Conservation (phyloP, 805 yeast species). For the Metschnikowia rubicola region DNA sequence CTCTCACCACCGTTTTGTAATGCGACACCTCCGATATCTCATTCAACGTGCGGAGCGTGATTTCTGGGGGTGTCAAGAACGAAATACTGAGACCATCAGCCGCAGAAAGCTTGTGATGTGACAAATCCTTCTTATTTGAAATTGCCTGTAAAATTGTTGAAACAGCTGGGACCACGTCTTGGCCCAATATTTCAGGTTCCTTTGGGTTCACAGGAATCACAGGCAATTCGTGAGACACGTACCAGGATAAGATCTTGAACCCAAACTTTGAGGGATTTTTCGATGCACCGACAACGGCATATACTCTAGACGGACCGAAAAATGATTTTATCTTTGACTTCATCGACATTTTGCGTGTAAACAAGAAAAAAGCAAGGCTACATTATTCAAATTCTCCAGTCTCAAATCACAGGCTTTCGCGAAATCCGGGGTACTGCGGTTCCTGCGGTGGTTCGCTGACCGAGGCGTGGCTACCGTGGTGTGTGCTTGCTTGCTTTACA, state of each 20-base stretch:
- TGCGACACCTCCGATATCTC: slow-evolving; percentile 40
- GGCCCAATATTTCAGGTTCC: slow-evolving; percentile 44
- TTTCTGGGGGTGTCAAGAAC: slow-evolving; percentile 71
- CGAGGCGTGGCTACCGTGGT: not conserved
- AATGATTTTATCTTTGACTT: slow-evolving; percentile 39
- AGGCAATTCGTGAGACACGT: slow-evolving; percentile 50
- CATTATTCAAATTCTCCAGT: not conserved
- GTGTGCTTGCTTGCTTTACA: too few relatives aligned
- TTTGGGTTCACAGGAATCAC: slow-evolving; percentile 67
- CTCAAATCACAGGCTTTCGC: not conserved
- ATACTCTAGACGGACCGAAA: slow-evolving; percentile 50
- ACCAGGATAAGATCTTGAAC: slow-evolving; percentile 67
- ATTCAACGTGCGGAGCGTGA: slow-evolving; percentile 40
- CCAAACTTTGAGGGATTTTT: slow-evolving; percentile 64
- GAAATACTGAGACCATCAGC: slow-evolving; percentile 54
- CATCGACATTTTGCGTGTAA: slow-evolving; percentile 31
- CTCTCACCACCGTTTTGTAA: slow-evolving; percentile 41
- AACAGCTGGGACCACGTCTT: slow-evolving; percentile 34
- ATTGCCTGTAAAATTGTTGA: slow-evolving; percentile 25
- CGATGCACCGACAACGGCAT: slow-evolving; percentile 73
- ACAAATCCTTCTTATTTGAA: slow-evolving; percentile 17
- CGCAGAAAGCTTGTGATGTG: slow-evolving; percentile 22
- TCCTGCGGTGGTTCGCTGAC: not conserved
- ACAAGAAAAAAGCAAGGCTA: not conserved
- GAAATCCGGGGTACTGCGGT: slow-evolving; percentile 10